Evolutionary conservation across 2,329 filamentous ascomycete species (phyloP).

Genomic region (Colletotrichum tropicale): DNA sequence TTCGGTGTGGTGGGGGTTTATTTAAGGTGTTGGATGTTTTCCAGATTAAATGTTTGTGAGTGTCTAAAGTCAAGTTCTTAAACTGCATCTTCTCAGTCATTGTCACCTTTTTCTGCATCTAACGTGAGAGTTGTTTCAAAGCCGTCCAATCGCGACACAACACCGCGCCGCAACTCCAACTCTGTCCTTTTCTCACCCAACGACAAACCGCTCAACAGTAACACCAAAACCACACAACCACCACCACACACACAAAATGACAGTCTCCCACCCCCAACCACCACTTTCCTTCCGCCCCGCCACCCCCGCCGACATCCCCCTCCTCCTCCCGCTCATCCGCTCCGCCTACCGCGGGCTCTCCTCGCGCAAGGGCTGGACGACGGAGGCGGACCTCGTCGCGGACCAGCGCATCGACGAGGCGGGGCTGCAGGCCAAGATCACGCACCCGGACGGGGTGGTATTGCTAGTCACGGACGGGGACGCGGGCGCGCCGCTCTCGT

Average conservation of each 20-base stretch:
- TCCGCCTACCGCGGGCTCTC: constrained; percentile 48
- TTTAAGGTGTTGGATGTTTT: not conserved
- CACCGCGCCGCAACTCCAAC: not conserved
- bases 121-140: not conserved
- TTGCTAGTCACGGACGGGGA: constrained; percentile 37
- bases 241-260: not conserved
- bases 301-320: constrained; percentile 31
- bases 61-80: not conserved
- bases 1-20: not conserved
- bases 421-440: constrained; percentile 43
- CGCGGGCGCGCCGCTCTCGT: constrained; percentile 36
- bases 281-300: constrained; percentile 39
- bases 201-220: not conserved
- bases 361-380: constrained; percentile 49
- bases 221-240: not conserved
- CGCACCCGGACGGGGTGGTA: constrained; percentile 36
- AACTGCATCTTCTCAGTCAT: not conserved
- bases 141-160: not conserved
- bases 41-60: not conserved
- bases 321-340: constrained; percentile 42
- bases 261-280: not conserved
- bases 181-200: not conserved
- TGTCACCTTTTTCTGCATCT: not conserved
- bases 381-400: constrained; percentile 47
- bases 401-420: constrained; percentile 46